Percentiles rank a stretch among this genome's conserved stretches.
phyloP scores from a whole-genome alignment of 129 eudicot species.

The Lactuca saligna region DNA sequence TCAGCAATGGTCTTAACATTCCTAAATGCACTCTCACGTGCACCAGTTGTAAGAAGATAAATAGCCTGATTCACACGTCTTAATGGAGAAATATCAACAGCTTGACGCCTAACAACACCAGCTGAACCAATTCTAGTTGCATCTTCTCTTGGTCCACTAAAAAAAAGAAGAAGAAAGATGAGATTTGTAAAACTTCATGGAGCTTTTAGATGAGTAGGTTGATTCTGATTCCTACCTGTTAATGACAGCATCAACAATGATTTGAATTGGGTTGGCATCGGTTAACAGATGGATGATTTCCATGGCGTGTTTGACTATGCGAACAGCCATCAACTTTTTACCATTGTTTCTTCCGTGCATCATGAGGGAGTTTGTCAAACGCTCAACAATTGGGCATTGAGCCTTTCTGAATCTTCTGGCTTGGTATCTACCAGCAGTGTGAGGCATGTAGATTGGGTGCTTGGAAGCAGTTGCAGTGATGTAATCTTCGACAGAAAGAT shows the following conservation, averaged over 20 bases:
- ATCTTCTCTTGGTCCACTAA: constrained; percentile 85
- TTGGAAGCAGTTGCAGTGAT: constrained; percentile 71
- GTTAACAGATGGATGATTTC: constrained; percentile 79
- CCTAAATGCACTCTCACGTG: constrained; percentile 79
- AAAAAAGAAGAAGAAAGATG: no score
- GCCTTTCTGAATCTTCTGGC: constrained; percentile 81
- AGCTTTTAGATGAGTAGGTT: no score
- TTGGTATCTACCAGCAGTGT: constrained; percentile 85
- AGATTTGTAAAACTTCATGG: not conserved
- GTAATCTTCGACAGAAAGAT: constrained; percentile 76
- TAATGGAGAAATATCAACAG: constrained; percentile 83
- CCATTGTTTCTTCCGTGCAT: constrained; percentile 91
- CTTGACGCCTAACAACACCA: constrained; percentile 90
- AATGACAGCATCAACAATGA: constrained; percentile 78
- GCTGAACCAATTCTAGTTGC: constrained; percentile 85
- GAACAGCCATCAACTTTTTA: constrained; percentile 76
- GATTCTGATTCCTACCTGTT: constrained; percentile 45
- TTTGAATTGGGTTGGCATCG: constrained; percentile 73
- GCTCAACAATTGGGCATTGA: constrained; percentile 80
- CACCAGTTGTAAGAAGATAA: constrained; percentile 76
- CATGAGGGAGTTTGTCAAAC: constrained; percentile 85
- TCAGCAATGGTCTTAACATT: constrained; percentile 77
- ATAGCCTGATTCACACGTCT: constrained; percentile 82
- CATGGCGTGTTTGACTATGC: constrained; percentile 83
- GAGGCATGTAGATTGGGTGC: constrained; percentile 75